Evolutionary conservation across 2,329 filamentous ascomycete species (phyloP), one percentile per base, ranked within the genome.

Genomic region (Calonectria multiphialidica): DNA sequence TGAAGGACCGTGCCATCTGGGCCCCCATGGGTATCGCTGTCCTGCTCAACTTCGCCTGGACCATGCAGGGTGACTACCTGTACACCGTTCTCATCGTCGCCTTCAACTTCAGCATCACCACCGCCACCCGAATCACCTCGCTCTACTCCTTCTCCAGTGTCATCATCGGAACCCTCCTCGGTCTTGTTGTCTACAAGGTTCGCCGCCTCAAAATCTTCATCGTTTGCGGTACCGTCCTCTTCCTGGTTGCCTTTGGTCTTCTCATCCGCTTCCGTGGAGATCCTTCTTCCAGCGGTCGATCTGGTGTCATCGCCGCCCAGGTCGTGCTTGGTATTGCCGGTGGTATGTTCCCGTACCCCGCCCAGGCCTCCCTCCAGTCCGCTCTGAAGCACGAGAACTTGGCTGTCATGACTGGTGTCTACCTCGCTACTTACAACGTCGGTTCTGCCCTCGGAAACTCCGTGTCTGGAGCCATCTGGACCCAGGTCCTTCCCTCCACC

Each of bases 1-100:
- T 93, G 77, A 90, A 89, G 81, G 90, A 93, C 78, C 90, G 92
- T 25, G 87, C 86, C n/a, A 87, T 93, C 30, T 93, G 91, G 90
- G 90, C 86, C 6, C 87, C 91, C 5, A 81, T 93, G 35, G 90
- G 89, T 3, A 91, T 93, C 50, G 90, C 87, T 10, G 72, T 86
- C 57, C 82, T 89, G 76, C 84, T 91, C 77, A 90, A 89, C 83
- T 90, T 89, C 77, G 81, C 88, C 21, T 93, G 90, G 90, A 88
- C 88, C 72, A 86, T 92, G 81, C 91, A 93, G 80, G 90, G 88
- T 25, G 89, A 92, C 78, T 93, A 89, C 80, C 86, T 93, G 3
- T 93, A 88, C 82, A 91, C 91, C 0, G 88, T 93, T 1, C 87
- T 93, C 1, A 80, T 88, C 13, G 89, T 93, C 21, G 88, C 87